Base-by-base conservation (phyloP, 257 asterid species). In the Marsdenia floribunda region DNA sequence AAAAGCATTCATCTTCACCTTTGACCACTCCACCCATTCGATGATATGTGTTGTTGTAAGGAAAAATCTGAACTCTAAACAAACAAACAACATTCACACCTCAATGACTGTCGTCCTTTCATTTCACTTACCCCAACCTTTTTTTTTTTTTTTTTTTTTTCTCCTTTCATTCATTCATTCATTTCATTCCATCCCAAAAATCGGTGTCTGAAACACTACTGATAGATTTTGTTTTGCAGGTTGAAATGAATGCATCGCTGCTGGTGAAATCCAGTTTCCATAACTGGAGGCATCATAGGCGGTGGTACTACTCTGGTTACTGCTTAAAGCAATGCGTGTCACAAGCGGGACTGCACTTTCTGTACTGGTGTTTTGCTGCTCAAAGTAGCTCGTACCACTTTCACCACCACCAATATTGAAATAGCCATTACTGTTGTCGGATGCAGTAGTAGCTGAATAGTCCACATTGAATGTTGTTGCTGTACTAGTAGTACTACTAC, bases 1-100 rank as follows among this genome's bases (percentile, higher is more conserved):
- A 79, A 76, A 82, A 84, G 74, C 72, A 66, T 52, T 47, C 21
- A 18, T 24, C 44, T 42, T 46, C 40, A 35, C 70, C 60, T 87
- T 89, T 87, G 95, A 87, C 95, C 91, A 85, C 57, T 58, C 86
- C 91, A 87, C 86, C 86, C 82, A 47, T 49, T 12, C 47, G 6
- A 29, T 42, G 47, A 29, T 29, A 42, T 42, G 74, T 60, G 19
- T 3, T 70, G 70, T 38, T 79, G 86, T 74, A 70, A 54, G 53
- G 79, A 78, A 70, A 0, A 11, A n/a, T 57, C 64, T 57, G 35
- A 57, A 9, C 33, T n/a, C 0, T 15, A 14, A 11, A 54, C 79
- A 29, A 29, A 29, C 29, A 29, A 26, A 82, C 73, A 71, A 67
- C 73, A 85, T 63, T 10, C 77, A 59, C 71, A 59, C 42, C 35